A percentile compares a stretch with the other conserved stretches of the same genome.
Evolutionary conservation across 768 basidiomycete genomes (phyloP).

Genomic region (Suillus spraguei): DNA sequence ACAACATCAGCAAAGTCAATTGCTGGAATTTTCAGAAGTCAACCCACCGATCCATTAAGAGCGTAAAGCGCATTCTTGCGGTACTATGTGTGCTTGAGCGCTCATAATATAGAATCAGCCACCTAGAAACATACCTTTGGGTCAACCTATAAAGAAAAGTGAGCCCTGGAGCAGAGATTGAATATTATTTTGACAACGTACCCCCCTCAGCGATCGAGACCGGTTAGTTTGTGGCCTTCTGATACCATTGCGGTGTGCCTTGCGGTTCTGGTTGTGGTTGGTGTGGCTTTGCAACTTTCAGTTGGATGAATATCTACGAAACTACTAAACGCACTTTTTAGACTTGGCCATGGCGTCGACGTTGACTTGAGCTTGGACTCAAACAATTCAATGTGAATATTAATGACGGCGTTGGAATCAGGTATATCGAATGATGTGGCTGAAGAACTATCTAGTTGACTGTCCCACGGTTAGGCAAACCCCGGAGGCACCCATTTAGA

Average conservation of each 20-base stretch:
- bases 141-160: constrained; percentile 58
- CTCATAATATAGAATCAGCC: background rate
- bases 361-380: constrained; percentile 16
- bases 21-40: background rate
- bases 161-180: constrained; percentile 14
- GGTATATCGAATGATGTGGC: constrained; percentile 27
- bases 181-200: constrained; percentile 50
- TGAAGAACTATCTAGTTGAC: constrained; percentile 36
- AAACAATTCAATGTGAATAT: constrained; percentile 2
- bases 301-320: constrained; percentile 19
- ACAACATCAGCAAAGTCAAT: constrained; percentile 10
- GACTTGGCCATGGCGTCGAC: constrained; percentile 86
- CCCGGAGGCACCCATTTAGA: constrained; percentile 16
- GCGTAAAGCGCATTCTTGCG: constrained; percentile 81
- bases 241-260: constrained; percentile 98
- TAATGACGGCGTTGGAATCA: background rate
- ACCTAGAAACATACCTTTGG: constrained; percentile 57
- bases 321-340: constrained; percentile 73
- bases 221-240: constrained; percentile 75
- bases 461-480: constrained; percentile 17
- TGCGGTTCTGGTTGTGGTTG: constrained; percentile 95
- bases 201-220: constrained; percentile 85
- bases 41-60: constrained; percentile 71
- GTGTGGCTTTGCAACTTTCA: constrained; percentile 62
- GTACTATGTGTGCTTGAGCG: constrained; percentile 52